Evolutionary conservation across 2,329 filamentous ascomycete genomes (phyloP).

Genomic region (Lanzia echinophila): DNA sequence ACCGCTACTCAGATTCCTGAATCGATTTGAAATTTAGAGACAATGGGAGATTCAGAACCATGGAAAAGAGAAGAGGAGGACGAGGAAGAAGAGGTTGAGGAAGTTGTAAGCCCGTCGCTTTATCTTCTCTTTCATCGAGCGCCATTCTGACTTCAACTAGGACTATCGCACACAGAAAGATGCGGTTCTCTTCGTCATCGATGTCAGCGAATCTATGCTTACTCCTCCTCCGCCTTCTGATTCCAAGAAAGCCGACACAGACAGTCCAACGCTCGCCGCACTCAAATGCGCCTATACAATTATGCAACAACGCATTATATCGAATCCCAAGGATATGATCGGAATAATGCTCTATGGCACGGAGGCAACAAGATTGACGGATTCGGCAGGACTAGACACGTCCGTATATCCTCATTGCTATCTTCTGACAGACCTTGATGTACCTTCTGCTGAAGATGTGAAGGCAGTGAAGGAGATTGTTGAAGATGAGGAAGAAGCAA

Average conservation of each 20-base stretch:
- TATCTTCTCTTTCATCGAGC: conserved; percentile 8
- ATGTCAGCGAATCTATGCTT: conserved; percentile 86
- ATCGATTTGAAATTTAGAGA: neutral
- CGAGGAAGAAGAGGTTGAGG: conserved; percentile 61
- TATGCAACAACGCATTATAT: conserved; percentile 98
- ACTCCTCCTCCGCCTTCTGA: conserved; percentile 53
- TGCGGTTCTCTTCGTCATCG: conserved; percentile 95
- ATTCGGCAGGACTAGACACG: conserved; percentile 47
- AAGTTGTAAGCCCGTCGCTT: conserved; percentile 41
- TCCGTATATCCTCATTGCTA: conserved; percentile 86
- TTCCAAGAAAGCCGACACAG: conserved; percentile 69
- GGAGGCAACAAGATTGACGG: conserved; percentile 71
- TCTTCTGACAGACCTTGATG: conserved; percentile 77
- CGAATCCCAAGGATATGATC: conserved; percentile 95
- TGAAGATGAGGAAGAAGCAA: conserved; percentile 68
- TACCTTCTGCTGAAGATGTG: conserved; percentile 82
- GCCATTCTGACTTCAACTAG: conserved; percentile 36
- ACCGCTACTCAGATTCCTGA: neutral
- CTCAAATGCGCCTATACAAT: conserved; percentile 90
- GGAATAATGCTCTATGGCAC: conserved; percentile 90
- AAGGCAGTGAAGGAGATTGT: conserved; percentile 69
- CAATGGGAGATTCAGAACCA: conserved; percentile 19
- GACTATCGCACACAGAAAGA: conserved; percentile 90
- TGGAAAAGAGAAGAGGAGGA: conserved; percentile 53
- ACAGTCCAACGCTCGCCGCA: conserved; percentile 74